phyloP scores from a whole-genome alignment of 768 basidiomycete genomes.

The Trametes cubensis region DNA sequence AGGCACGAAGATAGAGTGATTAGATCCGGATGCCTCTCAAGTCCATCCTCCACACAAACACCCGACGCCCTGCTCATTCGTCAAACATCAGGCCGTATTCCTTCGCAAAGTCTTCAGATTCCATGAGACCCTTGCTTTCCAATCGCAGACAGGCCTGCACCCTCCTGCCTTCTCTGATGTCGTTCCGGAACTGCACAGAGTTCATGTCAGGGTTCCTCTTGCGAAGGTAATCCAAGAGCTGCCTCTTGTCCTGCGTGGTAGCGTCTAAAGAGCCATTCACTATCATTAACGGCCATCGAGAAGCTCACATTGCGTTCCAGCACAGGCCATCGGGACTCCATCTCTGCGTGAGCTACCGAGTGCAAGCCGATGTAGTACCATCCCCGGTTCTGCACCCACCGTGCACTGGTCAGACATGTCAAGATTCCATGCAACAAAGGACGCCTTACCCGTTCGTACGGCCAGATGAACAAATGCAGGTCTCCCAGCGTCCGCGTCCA shows the following conservation, averaged over 20 bases:
- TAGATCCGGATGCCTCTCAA: no score
- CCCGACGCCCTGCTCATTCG: neutral
- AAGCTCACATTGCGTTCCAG: conserved; percentile 11
- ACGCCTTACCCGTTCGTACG: conserved; percentile 45
- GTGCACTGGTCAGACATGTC: neutral
- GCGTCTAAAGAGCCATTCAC: neutral
- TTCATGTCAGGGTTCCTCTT: conserved; percentile 36
- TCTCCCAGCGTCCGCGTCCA: conserved; percentile 27
- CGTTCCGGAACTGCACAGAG: conserved; percentile 34
- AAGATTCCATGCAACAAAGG: neutral
- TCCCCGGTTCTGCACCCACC: conserved; percentile 1
- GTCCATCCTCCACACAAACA: neutral
- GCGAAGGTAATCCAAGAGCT: conserved; percentile 36
- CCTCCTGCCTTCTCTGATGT: conserved; percentile 46
- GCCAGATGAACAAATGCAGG: conserved; percentile 57
- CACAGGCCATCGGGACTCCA: conserved; percentile 17
- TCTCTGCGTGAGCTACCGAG: neutral
- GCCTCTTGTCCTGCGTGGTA: conserved; percentile 31
- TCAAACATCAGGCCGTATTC: conserved; percentile 6
- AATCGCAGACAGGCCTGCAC: conserved; percentile 37
- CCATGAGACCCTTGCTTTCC: conserved; percentile 12
- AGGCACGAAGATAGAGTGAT: neutral
- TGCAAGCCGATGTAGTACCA: conserved; percentile 26
- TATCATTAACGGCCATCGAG: neutral
- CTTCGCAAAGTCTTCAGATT: conserved; percentile 17